phyloP scores from a whole-genome alignment of 352 stramenopile genomes.

The Phytopythium kandeliae region DNA sequence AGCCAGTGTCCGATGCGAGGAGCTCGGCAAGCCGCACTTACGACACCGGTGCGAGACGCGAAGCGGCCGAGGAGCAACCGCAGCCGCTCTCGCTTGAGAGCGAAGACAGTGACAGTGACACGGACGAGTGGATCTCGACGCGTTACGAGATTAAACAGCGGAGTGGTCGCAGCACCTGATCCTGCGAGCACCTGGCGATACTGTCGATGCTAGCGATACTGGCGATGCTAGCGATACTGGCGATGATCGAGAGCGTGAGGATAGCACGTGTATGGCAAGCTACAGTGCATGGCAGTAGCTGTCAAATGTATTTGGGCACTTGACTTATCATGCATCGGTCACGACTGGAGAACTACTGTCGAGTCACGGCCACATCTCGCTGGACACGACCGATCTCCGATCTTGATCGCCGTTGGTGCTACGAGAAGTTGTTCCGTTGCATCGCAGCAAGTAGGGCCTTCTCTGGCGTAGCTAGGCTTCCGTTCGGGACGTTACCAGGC shows the following conservation, averaged over 20 bases:
- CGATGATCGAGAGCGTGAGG: no score
- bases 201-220: no score
- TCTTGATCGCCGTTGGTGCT: no score
- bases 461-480: background rate
- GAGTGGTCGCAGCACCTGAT: background rate
- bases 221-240: no score
- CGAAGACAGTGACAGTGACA: slow-evolving; percentile 1
- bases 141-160: background rate
- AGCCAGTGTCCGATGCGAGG: background rate
- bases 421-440: background rate
- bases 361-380: no score
- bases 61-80: no score
- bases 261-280: no score
- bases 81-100: background rate
- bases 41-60: background rate
- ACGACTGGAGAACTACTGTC: no score
- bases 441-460: background rate
- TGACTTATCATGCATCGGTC: background rate
- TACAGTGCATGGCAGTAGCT: no score
- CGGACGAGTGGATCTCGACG: slow-evolving; percentile 3
- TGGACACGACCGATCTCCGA: no score
- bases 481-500: background rate
- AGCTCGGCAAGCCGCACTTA: background rate
- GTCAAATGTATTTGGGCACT: background rate
- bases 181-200: background rate